Conservation (phyloP, 2,329 filamentous ascomycete species). For the Colletotrichum gigasporum region DNA sequence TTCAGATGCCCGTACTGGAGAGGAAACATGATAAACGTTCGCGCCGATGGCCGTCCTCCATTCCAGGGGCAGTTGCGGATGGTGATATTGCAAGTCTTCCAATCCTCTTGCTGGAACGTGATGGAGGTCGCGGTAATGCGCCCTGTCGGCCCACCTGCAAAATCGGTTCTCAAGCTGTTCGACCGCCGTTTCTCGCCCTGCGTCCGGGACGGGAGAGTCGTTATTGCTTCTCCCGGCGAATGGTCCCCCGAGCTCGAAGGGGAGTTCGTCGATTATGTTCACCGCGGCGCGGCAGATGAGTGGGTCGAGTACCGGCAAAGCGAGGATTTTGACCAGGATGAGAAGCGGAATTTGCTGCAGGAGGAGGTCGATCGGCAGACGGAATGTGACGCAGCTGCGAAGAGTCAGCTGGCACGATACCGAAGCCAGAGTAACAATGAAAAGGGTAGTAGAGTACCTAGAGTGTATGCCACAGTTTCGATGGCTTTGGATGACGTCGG, state of each 20-base stretch:
- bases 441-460: neutral
- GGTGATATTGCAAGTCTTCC: conserved; percentile 21
- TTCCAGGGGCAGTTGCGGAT: conserved; percentile 13
- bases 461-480: neutral
- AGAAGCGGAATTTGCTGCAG: conserved; percentile 7
- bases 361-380: conserved; percentile 13
- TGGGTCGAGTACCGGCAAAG: neutral
- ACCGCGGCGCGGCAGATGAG: conserved; percentile 12
- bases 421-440: neutral
- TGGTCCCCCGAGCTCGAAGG: conserved; percentile 21
- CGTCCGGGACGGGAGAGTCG: neutral
- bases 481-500: neutral
- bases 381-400: conserved; percentile 4
- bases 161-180: conserved; percentile 18
- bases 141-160: neutral
- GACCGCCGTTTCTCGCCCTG: conserved; percentile 24
- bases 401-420: neutral
- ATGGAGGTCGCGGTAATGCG: conserved; percentile 13
- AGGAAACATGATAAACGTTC: conserved; percentile 16
- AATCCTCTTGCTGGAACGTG: conserved; percentile 13
- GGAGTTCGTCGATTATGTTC: conserved; percentile 18
- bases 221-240: neutral
- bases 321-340: neutral
- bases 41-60: neutral
- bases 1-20: conserved; percentile 20